Evolutionary conservation across 192 early-diverging fungal genomes (phyloP), one percentile per base, ranked within the genome.

Genomic region (Coemansia sp.): DNA sequence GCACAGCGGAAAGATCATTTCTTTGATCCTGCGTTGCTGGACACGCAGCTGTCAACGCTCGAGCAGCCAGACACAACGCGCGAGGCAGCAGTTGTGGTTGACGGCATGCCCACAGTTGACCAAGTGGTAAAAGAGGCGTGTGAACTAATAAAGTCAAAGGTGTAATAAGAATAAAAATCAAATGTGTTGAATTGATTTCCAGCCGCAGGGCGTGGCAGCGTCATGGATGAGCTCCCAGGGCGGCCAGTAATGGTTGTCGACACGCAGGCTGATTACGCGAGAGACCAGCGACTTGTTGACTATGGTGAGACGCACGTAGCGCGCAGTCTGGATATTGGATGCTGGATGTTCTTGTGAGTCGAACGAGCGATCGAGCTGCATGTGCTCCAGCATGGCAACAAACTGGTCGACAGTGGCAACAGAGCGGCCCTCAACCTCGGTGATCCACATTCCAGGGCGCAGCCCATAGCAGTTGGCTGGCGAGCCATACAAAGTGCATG

Each of bases 231-330:
- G 72, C 64, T 89, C 83, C 80, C 87, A 89, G 0, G 88, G 82
- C 6, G 84, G 84, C 90, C 90, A 91, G 71, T 90, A 91, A 68
- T 90, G 88, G 25, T 85, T 74, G 81, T 90, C 90, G 22, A 91
- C 46, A 37, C 89, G 87, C 66, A 91, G 69, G 22, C 88, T 89
- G 49, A 90, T 85, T n/a, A 91, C 87, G 15, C 84, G 81, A 0
- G 87, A 84, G 25, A 84, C 83, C 12, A 84, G 84, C 42, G 74
- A 85, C 36, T 70, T 78, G 54, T 70, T 75, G 56, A 78, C 70
- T 10, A 78, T 72, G 3, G 81, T 78, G 40, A 83, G 53, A 0
- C 81, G 73, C 60, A 83, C 70, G 37, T 78, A 83, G 2, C 64
- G 69, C 31, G 65, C 60, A 2, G 56, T 36, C 31, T 42, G 59